phyloP scores from a whole-genome alignment of 805 yeast genomes.

The Cyberlindnera japonica region DNA sequence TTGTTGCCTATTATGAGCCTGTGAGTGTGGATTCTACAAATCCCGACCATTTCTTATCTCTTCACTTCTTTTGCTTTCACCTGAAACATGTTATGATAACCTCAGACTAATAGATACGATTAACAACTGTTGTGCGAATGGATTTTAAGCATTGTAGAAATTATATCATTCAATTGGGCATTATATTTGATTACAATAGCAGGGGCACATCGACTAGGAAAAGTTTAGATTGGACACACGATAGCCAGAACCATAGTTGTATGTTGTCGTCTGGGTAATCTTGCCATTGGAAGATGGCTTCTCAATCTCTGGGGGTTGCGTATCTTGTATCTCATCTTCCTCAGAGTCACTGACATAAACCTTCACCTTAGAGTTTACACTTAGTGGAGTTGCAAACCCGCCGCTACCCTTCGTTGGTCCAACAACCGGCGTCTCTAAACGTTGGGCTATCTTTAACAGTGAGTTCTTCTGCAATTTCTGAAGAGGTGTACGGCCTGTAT shows the following conservation, averaged over 20 bases:
- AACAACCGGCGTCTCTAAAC: background rate
- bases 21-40: too few species aligned
- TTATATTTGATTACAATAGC: too few species aligned
- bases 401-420: background rate
- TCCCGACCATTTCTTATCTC: background rate
- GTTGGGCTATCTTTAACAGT: slow-evolving; percentile 1
- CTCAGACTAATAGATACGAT: too few species aligned
- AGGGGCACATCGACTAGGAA: too few species aligned
- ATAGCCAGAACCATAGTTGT: slow-evolving; percentile 16
- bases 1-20: too few species aligned
- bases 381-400: slow-evolving; percentile 7
- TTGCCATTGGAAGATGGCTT: slow-evolving; percentile 1
- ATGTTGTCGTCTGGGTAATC: slow-evolving; percentile 20
- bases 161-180: too few species aligned
- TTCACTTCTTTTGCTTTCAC: background rate
- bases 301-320: background rate
- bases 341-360: slow-evolving; percentile 14
- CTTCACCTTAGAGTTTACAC: slow-evolving; percentile 1
- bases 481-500: slow-evolving; percentile 7
- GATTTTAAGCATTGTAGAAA: too few species aligned
- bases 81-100: too few species aligned
- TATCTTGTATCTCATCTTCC: slow-evolving; percentile 13
- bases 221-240: slow-evolving; percentile 15
- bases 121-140: too few species aligned
- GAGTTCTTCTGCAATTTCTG: slow-evolving; percentile 6